Conservation (phyloP, 2,329 filamentous ascomycete species). For the Paecilomyces sp. region DNA sequence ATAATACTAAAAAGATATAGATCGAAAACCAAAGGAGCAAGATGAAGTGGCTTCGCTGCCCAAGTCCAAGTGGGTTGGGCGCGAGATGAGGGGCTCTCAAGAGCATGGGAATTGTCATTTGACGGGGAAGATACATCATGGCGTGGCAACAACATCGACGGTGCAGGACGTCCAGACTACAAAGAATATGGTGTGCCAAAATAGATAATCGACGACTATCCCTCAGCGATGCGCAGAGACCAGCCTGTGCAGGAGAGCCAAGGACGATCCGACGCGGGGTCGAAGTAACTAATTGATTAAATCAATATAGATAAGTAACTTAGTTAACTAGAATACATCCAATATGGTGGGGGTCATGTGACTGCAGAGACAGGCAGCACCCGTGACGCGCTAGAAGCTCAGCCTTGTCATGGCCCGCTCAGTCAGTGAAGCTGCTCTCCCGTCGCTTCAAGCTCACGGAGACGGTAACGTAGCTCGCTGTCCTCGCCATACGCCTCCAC, state of each 20-base stretch:
- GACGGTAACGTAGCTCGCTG: conserved; percentile 13
- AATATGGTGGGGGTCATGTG: neutral
- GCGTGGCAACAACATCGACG: neutral
- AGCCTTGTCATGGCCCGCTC: conserved; percentile 9
- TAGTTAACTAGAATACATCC: neutral
- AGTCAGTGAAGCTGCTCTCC: conserved; percentile 2
- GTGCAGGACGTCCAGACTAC: neutral
- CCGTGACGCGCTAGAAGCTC: conserved; percentile 22
- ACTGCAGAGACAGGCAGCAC: neutral
- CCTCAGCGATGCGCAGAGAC: neutral
- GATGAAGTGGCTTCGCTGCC: neutral
- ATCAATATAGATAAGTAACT: neutral
- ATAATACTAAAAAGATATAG: conserved; percentile 2
- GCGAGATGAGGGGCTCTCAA: neutral
- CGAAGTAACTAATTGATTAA: neutral
- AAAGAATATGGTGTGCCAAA: neutral
- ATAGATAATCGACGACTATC: neutral
- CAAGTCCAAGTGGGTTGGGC: conserved; percentile 10
- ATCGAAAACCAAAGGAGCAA: neutral
- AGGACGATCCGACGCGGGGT: neutral
- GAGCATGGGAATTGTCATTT: conserved; percentile 9
- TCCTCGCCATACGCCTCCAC: neutral
- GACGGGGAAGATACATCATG: conserved; percentile 17
- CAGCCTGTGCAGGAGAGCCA: neutral
- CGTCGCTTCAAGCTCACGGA: conserved; percentile 1